These are phyloP conservation scores for Malus asiatica DNA, from an alignment of 306 rosid genomes.

Conservation along the genomic window DNA sequence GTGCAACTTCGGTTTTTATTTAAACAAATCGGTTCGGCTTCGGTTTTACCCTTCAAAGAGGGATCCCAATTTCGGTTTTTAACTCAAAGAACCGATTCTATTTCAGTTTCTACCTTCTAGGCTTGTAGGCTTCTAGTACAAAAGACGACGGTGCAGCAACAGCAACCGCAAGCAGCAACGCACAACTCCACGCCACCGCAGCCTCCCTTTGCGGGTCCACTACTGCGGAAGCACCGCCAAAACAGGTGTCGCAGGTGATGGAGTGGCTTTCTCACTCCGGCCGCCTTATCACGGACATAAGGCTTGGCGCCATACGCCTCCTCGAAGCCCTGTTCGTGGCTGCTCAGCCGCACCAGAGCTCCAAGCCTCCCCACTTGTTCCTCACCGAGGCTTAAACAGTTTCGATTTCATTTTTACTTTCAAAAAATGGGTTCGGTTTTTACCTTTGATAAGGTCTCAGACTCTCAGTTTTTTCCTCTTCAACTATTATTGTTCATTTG, in stretches of 20 bases:
- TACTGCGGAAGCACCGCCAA: conserved; percentile 74
- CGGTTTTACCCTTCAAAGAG: background rate
- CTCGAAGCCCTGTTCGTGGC: conserved; percentile 73
- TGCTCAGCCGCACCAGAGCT: conserved; percentile 65
- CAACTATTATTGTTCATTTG: too few species aligned
- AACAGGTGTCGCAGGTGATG: conserved; percentile 86
- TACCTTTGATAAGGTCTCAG: too few species aligned
- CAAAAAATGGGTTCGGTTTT: too few species aligned
- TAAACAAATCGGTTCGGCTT: too few species aligned
- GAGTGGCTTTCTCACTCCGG: conserved; percentile 74
- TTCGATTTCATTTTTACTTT: too few species aligned
- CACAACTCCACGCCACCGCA: background rate
- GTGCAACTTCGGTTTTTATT: too few species aligned
- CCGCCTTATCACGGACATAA: conserved; percentile 68
- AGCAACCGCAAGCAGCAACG: background rate
- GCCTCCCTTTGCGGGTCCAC: conserved; percentile 30
- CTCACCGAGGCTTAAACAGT: conserved; percentile 35
- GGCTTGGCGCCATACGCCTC: conserved; percentile 85
- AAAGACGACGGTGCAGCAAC: too few species aligned
- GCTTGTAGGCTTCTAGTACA: too few species aligned
- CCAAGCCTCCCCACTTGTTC: conserved; percentile 55
- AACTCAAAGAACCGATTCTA: too few species aligned
- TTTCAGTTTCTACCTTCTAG: too few species aligned
- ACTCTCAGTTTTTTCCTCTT: too few species aligned
- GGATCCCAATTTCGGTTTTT: too few species aligned